Evolutionary conservation across 306 rosid species (phyloP).

Genomic region (Cercis canadensis): DNA sequence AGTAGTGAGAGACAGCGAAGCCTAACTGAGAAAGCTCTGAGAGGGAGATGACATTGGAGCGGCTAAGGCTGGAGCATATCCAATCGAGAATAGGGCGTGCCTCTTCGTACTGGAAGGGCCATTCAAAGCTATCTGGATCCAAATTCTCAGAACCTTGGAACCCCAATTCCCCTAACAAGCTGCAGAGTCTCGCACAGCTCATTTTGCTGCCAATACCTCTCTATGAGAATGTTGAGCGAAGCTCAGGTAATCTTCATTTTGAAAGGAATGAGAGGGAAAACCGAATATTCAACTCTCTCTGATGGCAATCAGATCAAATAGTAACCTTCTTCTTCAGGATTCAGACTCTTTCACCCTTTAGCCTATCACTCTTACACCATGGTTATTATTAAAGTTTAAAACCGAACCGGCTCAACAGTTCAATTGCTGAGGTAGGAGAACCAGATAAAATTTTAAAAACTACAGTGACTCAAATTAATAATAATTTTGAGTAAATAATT

Average conservation of each 20-base stretch:
- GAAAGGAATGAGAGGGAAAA: background rate
- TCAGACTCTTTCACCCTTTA: too few species aligned
- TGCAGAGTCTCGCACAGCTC: slow-evolving; percentile 76
- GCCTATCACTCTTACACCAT: too few species aligned
- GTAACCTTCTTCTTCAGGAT: too few species aligned
- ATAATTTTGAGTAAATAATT: too few species aligned
- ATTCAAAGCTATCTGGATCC: slow-evolving; percentile 92
- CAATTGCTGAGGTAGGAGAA: too few species aligned
- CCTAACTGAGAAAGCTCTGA: slow-evolving; percentile 77
- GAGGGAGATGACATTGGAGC: slow-evolving; percentile 85
- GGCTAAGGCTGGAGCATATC: slow-evolving; percentile 76
- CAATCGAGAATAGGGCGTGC: slow-evolving; percentile 29
- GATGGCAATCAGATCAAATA: too few species aligned
- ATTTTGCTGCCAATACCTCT: slow-evolving; percentile 29
- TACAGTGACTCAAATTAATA: too few species aligned
- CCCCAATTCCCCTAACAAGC: slow-evolving; percentile 75
- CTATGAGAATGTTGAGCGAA: background rate
- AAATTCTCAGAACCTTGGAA: slow-evolving; percentile 61
- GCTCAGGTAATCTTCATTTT: background rate
- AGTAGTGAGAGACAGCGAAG: slow-evolving; percentile 9
- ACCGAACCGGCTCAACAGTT: too few species aligned
- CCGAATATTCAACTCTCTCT: too few species aligned
- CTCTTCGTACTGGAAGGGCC: slow-evolving; percentile 94
- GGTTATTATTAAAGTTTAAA: too few species aligned
- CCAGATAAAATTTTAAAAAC: too few species aligned